Percentiles rank a stretch among this genome's conserved stretches.
These are phyloP conservation scores for Phaffia australis DNA, from an alignment of 768 basidiomycete genomes.

Conservation along the genomic window DNA sequence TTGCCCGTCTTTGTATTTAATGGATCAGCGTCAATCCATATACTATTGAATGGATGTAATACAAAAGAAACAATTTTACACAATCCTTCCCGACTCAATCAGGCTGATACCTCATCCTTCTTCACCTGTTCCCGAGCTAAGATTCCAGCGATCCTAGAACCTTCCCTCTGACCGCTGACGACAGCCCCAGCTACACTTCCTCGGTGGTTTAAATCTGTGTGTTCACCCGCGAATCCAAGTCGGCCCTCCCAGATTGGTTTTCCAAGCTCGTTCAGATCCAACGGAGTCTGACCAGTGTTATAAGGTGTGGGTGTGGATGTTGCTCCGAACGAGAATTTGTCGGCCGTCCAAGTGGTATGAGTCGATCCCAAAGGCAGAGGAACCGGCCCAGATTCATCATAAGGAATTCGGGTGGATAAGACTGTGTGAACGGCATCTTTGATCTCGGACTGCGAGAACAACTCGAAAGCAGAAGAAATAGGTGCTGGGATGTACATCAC, in stretches of 20 bases:
- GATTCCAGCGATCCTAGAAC: slow-evolving; percentile 33
- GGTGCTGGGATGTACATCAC: slow-evolving; percentile 30
- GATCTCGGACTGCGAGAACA: slow-evolving; percentile 16
- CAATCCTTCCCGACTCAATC: no score
- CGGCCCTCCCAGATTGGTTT: slow-evolving; percentile 35
- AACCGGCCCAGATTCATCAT: background rate
- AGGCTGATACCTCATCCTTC: no score
- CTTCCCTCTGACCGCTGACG: slow-evolving; percentile 39
- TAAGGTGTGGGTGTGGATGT: slow-evolving; percentile 37
- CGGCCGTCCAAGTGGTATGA: slow-evolving; percentile 36
- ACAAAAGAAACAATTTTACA: no score
- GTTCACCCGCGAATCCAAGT: slow-evolving; percentile 42
- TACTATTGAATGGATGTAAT: no score
- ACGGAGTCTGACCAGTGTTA: slow-evolving; percentile 32
- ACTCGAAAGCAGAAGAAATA: slow-evolving; percentile 19
- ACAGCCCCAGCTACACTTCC: slow-evolving; percentile 40
- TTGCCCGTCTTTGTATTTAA: no score
- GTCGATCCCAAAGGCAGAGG: background rate
- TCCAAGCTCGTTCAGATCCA: slow-evolving; percentile 39
- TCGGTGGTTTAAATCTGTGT: slow-evolving; percentile 40
- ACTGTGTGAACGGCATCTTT: slow-evolving; percentile 24
- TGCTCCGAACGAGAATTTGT: slow-evolving; percentile 38
- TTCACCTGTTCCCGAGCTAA: slow-evolving; percentile 19
- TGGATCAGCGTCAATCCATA: no score
- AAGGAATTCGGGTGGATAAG: slow-evolving; percentile 22